Conservation (phyloP, 495 filamentous ascomycete species). For the Xylaria telfairii region DNA sequence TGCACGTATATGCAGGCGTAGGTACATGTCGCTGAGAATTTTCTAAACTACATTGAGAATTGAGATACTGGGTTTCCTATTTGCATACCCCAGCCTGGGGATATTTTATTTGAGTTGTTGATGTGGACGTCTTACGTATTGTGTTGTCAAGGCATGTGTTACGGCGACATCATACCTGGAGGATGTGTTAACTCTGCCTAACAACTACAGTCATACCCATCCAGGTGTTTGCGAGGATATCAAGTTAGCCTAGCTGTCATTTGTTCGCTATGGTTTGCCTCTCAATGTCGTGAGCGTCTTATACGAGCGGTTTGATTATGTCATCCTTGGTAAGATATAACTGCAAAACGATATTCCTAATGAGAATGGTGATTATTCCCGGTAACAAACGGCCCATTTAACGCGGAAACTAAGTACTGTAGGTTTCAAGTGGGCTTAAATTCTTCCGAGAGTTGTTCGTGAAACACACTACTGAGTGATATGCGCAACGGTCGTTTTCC, state of each 20-base stretch:
- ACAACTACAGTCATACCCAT: background rate
- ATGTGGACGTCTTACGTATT: background rate
- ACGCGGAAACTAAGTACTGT: background rate
- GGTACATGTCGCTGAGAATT: background rate
- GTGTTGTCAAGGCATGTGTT: no score
- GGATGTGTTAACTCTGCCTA: background rate
- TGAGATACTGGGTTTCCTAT: background rate
- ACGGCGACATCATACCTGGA: background rate
- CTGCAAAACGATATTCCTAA: background rate
- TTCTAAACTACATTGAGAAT: background rate
- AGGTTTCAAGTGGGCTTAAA: no score
- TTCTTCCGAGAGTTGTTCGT: no score
- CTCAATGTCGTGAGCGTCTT: background rate
- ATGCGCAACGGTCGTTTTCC: no score
- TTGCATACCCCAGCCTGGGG: background rate
- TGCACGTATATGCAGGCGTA: background rate
- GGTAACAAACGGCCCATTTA: background rate
- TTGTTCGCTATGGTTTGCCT: background rate
- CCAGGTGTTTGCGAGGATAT: background rate
- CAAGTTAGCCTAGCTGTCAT: background rate
- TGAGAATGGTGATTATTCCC: background rate
- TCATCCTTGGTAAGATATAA: background rate
- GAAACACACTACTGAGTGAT: background rate
- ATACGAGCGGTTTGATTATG: background rate
- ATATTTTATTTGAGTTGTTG: conserved; percentile 1